Evolutionary conservation across 805 yeast species (phyloP).

Genomic region (Clavispora carvajalis): DNA sequence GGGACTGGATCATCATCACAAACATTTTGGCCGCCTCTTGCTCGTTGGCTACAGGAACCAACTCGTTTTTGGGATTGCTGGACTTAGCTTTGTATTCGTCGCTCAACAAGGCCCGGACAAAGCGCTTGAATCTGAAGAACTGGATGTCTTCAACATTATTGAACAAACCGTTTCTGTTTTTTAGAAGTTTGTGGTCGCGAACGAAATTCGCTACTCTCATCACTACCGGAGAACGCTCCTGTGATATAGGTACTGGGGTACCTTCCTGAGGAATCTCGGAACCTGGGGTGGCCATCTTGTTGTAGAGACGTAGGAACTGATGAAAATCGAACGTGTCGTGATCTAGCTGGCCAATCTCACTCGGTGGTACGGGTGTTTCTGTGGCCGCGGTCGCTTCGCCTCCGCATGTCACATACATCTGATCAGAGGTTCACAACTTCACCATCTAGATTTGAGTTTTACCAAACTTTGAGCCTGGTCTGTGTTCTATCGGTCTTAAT

Average conservation of each 20-base stretch:
- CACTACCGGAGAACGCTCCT: constrained; percentile 46
- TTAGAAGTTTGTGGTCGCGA: constrained; percentile 60
- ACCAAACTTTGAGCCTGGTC: too few relatives aligned
- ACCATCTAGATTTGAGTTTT: too few relatives aligned
- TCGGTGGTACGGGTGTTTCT: neutral
- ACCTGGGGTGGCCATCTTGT: neutral
- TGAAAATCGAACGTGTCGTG: constrained; percentile 1
- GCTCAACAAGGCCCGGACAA: constrained; percentile 68
- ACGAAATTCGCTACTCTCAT: constrained; percentile 66
- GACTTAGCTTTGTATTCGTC: constrained; percentile 60
- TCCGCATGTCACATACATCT: too few relatives aligned
- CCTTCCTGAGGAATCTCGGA: constrained; percentile 6
- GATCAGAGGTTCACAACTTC: too few relatives aligned
- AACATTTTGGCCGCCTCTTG: constrained; percentile 59
- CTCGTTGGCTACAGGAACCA: constrained; percentile 41
- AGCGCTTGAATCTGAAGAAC: constrained; percentile 84
- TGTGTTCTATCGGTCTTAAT: too few relatives aligned
- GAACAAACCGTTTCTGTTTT: constrained; percentile 76
- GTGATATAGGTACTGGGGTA: constrained; percentile 12
- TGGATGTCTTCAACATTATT: constrained; percentile 65
- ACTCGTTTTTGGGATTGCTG: constrained; percentile 39
- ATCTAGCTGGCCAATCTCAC: neutral
- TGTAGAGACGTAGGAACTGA: too few relatives aligned
- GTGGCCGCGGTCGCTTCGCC: too few relatives aligned
- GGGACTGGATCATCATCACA: constrained; percentile 63